phyloP scores from a whole-genome alignment of 2,329 filamentous ascomycete genomes.

The Trichoderma sp. region DNA sequence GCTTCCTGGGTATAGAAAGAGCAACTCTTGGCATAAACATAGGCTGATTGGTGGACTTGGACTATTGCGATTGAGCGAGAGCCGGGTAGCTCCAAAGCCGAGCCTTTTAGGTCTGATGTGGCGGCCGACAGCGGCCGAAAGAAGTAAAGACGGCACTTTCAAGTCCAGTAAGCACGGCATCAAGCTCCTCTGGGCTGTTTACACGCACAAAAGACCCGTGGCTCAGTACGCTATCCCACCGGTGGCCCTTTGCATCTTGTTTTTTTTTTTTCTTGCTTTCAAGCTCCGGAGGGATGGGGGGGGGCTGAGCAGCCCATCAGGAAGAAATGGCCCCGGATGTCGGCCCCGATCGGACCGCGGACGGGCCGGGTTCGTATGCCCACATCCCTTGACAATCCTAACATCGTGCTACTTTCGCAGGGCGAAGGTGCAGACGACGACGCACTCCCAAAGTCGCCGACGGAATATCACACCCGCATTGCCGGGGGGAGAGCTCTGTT shows the following conservation, averaged over 20 bases:
- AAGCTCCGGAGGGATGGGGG: neutral
- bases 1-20: neutral
- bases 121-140: neutral
- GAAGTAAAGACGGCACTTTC: neutral
- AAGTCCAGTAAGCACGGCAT: neutral
- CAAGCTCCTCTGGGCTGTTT: neutral
- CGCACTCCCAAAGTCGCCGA: neutral
- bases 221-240: neutral
- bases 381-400: neutral
- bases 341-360: neutral
- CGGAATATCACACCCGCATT: neutral
- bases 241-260: neutral
- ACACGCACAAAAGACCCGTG: neutral
- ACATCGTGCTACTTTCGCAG: neutral
- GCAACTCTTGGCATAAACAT: neutral
- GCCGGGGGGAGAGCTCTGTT: neutral
- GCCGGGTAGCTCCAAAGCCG: neutral
- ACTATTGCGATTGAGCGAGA: constrained; percentile 1
- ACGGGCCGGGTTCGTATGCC: neutral
- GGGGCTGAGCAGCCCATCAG: neutral
- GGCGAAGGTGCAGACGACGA: neutral
- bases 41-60: constrained; percentile 2
- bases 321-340: neutral
- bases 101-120: neutral
- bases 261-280: neutral